These are phyloP conservation scores for Melocanna baccifera DNA, from an alignment of 176 grass and related monocot genomes.

Conservation along the genomic window DNA sequence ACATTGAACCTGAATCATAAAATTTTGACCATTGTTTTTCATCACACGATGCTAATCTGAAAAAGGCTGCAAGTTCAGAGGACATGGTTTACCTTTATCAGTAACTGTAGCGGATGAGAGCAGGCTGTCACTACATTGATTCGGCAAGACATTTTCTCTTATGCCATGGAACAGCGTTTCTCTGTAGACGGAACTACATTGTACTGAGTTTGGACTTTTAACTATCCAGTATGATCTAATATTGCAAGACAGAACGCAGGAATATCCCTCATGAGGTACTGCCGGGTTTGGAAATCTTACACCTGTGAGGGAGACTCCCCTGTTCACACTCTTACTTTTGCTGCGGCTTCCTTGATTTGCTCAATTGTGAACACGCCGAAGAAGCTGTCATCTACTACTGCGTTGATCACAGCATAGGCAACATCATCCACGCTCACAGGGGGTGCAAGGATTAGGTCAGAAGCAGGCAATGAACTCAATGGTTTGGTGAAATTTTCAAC, in stretches of 20 bases:
- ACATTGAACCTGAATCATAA: background rate
- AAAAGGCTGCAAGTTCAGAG: background rate
- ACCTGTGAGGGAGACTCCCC: background rate
- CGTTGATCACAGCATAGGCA: conserved; percentile 69
- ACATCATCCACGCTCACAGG: conserved; percentile 95
- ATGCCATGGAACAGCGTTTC: background rate
- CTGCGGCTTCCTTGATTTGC: conserved; percentile 82
- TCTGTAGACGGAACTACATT: background rate
- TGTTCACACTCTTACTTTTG: conserved; percentile 47
- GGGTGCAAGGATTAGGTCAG: conserved; percentile 69
- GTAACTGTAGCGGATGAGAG: background rate
- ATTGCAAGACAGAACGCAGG: background rate
- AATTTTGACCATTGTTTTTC: background rate
- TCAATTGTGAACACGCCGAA: conserved; percentile 87
- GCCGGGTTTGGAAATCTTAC: background rate
- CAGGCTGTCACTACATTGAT: background rate
- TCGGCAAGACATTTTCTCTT: background rate
- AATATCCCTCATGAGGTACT: background rate
- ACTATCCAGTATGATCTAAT: conserved; percentile 15
- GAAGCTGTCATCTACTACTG: conserved; percentile 63
- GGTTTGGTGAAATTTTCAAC: conserved; percentile 75
- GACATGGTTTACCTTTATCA: background rate
- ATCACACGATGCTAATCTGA: background rate
- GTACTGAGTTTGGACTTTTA: background rate
- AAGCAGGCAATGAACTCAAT: conserved; percentile 72